Conservation (phyloP, 768 basidiomycete genomes). For the Amanita brunnescens region DNA sequence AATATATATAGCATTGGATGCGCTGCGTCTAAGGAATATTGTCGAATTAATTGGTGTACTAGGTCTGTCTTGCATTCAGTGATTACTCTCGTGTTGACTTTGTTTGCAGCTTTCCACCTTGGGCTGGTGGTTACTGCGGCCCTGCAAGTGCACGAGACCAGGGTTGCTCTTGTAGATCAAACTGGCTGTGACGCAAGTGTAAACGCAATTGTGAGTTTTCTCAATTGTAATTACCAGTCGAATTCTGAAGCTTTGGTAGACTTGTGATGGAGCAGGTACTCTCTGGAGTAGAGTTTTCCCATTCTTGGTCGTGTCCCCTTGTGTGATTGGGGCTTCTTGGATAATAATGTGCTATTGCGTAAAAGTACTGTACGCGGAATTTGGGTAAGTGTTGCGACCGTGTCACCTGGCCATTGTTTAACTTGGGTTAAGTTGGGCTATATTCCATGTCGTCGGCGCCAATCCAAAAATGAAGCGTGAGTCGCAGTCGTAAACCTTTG, state of each 20-base stretch:
- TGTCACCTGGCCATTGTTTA: not conserved
- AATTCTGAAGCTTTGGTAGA: slow-evolving; percentile 23
- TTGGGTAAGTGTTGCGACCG: slow-evolving; percentile 46
- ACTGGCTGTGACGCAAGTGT: slow-evolving; percentile 24
- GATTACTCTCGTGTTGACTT: not conserved
- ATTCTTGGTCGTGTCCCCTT: slow-evolving; percentile 66
- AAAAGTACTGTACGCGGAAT: slow-evolving; percentile 66
- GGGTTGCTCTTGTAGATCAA: slow-evolving; percentile 39
- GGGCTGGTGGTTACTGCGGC: slow-evolving; percentile 68
- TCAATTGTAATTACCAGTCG: not conserved
- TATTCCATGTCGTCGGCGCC: slow-evolving; percentile 85
- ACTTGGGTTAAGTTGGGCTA: slow-evolving; percentile 60
- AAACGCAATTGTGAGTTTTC: slow-evolving; percentile 30
- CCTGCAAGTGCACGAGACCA: slow-evolving; percentile 74
- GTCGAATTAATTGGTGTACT: slow-evolving; percentile 73
- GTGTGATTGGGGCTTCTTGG: slow-evolving; percentile 60
- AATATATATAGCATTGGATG: slow-evolving; percentile 73
- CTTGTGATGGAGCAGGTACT: slow-evolving; percentile 38
- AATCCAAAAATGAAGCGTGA: slow-evolving; percentile 78
- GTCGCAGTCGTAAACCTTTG: slow-evolving; percentile 13
- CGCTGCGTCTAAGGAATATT: slow-evolving; percentile 68
- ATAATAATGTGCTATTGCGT: slow-evolving; percentile 59
- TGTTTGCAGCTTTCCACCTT: slow-evolving; percentile 56
- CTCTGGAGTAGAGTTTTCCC: slow-evolving; percentile 54
- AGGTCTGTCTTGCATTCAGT: slow-evolving; percentile 23